Conservation (phyloP, 805 yeast genomes). For the Ogataea angusta region DNA sequence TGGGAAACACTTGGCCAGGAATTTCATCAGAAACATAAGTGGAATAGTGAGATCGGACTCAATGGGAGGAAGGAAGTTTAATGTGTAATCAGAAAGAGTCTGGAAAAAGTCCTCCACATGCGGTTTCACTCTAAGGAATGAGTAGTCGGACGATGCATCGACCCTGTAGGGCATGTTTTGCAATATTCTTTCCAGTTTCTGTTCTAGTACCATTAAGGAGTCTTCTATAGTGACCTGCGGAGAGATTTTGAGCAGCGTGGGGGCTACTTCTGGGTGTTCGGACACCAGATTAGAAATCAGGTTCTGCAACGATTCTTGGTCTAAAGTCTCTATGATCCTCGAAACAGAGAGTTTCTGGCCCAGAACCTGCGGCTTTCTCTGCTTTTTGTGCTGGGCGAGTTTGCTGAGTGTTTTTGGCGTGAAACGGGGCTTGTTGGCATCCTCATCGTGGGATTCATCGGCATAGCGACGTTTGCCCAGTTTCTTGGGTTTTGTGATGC, state of each 20-base stretch:
- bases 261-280: constrained; percentile 59
- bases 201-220: constrained; percentile 47
- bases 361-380: constrained; percentile 36
- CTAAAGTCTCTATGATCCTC: constrained; percentile 67
- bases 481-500: constrained; percentile 21
- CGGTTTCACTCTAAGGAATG: constrained; percentile 70
- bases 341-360: constrained; percentile 62
- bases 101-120: constrained; percentile 64
- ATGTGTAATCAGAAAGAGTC: constrained; percentile 70
- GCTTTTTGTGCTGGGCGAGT: constrained; percentile 31
- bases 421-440: constrained; percentile 4
- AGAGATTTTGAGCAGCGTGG: constrained; percentile 47
- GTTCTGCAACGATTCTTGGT: constrained; percentile 49
- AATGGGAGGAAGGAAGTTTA: constrained; percentile 69
- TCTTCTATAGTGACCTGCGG: constrained; percentile 57
- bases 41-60: constrained; percentile 53
- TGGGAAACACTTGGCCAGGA: constrained; percentile 55
- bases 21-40: constrained; percentile 57
- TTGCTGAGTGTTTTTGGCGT: constrained; percentile 6
- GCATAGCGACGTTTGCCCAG: constrained; percentile 16
- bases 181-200: constrained; percentile 43
- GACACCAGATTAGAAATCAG: constrained; percentile 52
- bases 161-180: constrained; percentile 70
- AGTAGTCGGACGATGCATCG: constrained; percentile 69
- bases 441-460: constrained; percentile 15